A percentile compares a stretch with the other conserved stretches of the same genome.
These are phyloP conservation scores for Claviceps digitariae DNA, from an alignment of 2,329 filamentous ascomycete species.

Conservation along the genomic window DNA sequence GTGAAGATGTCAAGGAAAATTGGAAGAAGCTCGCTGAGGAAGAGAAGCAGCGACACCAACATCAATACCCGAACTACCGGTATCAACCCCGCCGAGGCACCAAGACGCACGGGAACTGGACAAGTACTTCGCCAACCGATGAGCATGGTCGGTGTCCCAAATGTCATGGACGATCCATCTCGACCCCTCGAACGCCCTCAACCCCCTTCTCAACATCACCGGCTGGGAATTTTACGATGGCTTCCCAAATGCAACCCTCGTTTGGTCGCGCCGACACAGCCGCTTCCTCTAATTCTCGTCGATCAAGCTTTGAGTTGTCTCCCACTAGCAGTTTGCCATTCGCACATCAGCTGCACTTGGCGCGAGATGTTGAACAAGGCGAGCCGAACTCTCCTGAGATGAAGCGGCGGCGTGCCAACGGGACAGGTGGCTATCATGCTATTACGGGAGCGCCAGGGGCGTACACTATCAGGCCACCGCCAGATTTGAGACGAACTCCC, in stretches of 20 bases:
- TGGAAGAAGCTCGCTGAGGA: slow-evolving; percentile 90
- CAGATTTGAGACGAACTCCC: slow-evolving; percentile 9
- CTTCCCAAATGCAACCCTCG: slow-evolving; percentile 10
- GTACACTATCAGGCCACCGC: slow-evolving; percentile 5
- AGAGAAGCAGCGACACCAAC: slow-evolving; percentile 80
- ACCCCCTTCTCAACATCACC: slow-evolving; percentile 29
- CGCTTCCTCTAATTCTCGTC: slow-evolving; percentile 12
- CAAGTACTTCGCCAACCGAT: slow-evolving; percentile 26
- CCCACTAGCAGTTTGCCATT: slow-evolving; percentile 12
- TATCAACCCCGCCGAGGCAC: slow-evolving; percentile 70
- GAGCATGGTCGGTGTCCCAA: slow-evolving; percentile 50
- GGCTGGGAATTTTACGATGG: slow-evolving; percentile 12
- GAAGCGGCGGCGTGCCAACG: slow-evolving; percentile 50
- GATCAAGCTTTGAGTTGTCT: slow-evolving; percentile 16
- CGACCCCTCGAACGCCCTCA: slow-evolving; percentile 45
- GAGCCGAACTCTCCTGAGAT: slow-evolving; percentile 33
- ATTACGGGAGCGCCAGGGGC: slow-evolving; percentile 7
- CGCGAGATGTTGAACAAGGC: slow-evolving; percentile 22
- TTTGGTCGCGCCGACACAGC: slow-evolving; percentile 13
- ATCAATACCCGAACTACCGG: slow-evolving; percentile 84
- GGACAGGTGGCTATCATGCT: slow-evolving; percentile 20
- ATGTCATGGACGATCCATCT: slow-evolving; percentile 56
- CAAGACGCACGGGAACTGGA: slow-evolving; percentile 18
- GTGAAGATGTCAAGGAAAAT: slow-evolving; percentile 59
- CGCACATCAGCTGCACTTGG: slow-evolving; percentile 10